phyloP scores from a whole-genome alignment of 768 basidiomycete species.

The Pleurotus djamor region DNA sequence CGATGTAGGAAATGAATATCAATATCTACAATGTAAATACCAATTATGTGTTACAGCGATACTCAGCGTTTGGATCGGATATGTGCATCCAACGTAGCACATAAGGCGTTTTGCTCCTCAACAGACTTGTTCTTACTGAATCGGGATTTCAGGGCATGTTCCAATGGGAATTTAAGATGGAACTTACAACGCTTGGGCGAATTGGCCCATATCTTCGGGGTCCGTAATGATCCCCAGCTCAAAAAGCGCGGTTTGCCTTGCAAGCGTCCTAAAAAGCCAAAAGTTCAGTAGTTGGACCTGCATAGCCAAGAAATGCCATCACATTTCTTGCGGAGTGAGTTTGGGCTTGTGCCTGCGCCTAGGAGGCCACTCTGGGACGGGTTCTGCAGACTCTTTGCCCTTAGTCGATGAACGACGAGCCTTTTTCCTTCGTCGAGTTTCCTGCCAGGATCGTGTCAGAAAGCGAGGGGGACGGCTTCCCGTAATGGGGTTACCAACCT shows the following conservation, averaged over 20 bases:
- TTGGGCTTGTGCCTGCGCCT: conserved; percentile 48
- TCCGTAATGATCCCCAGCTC: conserved; percentile 57
- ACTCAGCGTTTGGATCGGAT: neutral
- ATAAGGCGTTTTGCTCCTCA: conserved; percentile 39
- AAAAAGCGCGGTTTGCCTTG: conserved; percentile 59
- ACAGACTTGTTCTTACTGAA: conserved; percentile 35
- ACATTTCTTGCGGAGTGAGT: conserved; percentile 51
- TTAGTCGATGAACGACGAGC: conserved; percentile 10
- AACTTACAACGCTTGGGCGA: conserved; percentile 68
- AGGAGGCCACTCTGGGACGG: conserved; percentile 63
- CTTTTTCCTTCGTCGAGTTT: conserved; percentile 26
- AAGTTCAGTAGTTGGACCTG: neutral
- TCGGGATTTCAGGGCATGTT: neutral
- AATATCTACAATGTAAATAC: too few species aligned
- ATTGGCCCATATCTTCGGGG: conserved; percentile 48
- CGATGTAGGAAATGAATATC: too few species aligned
- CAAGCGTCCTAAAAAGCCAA: conserved; percentile 38
- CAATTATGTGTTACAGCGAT: too few species aligned
- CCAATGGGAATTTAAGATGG: neutral
- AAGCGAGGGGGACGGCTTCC: neutral
- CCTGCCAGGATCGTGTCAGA: conserved; percentile 13
- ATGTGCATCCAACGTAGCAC: conserved; percentile 38
- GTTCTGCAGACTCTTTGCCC: conserved; percentile 19
- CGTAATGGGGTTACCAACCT: conserved; percentile 29
- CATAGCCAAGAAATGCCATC: conserved; percentile 12